Percentiles rank a stretch among this genome's conserved stretches.
phyloP scores from a whole-genome alignment of 768 basidiomycete species.

The Podaxis sp. region DNA sequence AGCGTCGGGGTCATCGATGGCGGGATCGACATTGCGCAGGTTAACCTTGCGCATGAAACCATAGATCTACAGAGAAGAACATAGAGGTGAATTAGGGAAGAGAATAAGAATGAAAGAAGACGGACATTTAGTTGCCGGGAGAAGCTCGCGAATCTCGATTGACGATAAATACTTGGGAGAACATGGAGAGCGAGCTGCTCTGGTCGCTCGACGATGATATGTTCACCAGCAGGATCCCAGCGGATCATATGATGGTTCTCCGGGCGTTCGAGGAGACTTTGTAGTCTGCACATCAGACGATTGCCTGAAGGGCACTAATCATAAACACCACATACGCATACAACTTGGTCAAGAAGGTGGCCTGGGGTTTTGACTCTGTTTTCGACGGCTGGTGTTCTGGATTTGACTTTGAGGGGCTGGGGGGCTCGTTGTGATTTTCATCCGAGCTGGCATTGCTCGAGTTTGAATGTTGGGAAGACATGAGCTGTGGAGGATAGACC shows the following conservation, averaged over 20 bases:
- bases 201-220: slow-evolving; percentile 93
- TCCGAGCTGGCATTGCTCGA: slow-evolving; percentile 36
- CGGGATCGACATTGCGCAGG: slow-evolving; percentile 90
- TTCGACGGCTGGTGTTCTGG: slow-evolving; percentile 47
- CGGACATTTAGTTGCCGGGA: slow-evolving; percentile 93
- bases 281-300: slow-evolving; percentile 9
- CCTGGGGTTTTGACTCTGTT: slow-evolving; percentile 77
- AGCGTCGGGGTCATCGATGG: slow-evolving; percentile 93
- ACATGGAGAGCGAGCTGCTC: slow-evolving; percentile 93
- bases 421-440: slow-evolving; percentile 46
- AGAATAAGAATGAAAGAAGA: slow-evolving; percentile 27
- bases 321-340: slow-evolving; percentile 69
- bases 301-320: not conserved
- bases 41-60: slow-evolving; percentile 99
- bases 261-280: slow-evolving; percentile 80
- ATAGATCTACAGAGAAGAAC: slow-evolving; percentile 64
- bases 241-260: slow-evolving; percentile 97
- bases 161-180: slow-evolving; percentile 90
- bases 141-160: slow-evolving; percentile 96
- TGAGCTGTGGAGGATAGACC: slow-evolving; percentile 31
- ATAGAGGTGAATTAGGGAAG: slow-evolving; percentile 12
- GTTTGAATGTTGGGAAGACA: slow-evolving; percentile 36
- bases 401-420: slow-evolving; percentile 36
- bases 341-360: slow-evolving; percentile 95
- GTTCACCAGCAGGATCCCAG: slow-evolving; percentile 90